Base-by-base conservation (phyloP, 2,329 filamentous ascomycete species). In the Trichoderma simmonsii region DNA sequence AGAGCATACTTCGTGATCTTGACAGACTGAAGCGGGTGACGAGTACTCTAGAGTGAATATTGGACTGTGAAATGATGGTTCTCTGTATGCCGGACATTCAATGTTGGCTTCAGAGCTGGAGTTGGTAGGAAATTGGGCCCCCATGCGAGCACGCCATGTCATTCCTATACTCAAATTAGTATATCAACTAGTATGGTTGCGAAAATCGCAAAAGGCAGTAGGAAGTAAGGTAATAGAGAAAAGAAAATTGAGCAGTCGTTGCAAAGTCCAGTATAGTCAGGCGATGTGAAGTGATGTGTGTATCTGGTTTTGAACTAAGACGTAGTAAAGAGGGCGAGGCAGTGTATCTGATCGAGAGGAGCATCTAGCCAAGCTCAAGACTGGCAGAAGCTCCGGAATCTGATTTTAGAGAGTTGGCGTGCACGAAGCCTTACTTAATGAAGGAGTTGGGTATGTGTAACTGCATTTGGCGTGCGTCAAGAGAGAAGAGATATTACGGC, bases 401-500 rank as follows among this genome's bases (percentile, higher is more conserved):
- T 26, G 32, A 28, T 24, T 59, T 39, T 43, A 43, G 21, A 9
- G n/a, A 5, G 57, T 54, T 62, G 67, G 67, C 39, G 67, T 62
- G 67, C 67, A 70, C 66, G 39, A 34, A 34, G 30, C 39, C 56
- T 59, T 71, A 57, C 60, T 48, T 14, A 32, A 5, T 21, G 9
- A 34, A 30, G 60, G 21, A 32, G 60, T 21, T 57, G 43, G 48
- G 28, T 30, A 28, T 14, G 14, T 28, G 28, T 30, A 65, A 51
- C 24, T 59, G 70, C 62, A 67, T 32, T 66, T 26, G 39, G 39
- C 34, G 51, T 18, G 36, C 21, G 28, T 73, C 72, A 74, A 77
- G 71, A 76, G 73, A 73, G 70, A 72, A 76, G 73, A 73, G 71
- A 75, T 73, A 79, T 81, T 79, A 81, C 80, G 79, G 76, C 76